Evolutionary conservation across 805 yeast species (phyloP).

Genomic region (Hyphopichia homilentoma): DNA sequence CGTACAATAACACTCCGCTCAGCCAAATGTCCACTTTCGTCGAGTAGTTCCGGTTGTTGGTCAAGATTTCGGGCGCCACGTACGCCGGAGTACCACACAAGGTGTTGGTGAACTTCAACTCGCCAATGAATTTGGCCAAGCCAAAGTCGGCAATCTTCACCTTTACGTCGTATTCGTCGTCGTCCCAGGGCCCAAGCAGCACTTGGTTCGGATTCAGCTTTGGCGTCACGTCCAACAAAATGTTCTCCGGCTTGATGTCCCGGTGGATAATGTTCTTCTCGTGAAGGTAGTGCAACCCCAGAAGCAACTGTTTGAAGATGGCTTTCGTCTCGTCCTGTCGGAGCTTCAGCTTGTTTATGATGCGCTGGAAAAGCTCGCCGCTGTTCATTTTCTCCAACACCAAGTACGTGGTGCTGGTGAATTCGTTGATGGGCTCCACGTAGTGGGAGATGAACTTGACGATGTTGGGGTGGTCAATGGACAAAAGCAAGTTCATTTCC

Average conservation of each 20-base stretch:
- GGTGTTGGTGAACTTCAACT: slow-evolving; percentile 68
- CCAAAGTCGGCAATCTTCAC: slow-evolving; percentile 88
- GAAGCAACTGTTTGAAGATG: slow-evolving; percentile 46
- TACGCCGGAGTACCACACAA: slow-evolving; percentile 86
- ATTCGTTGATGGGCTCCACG: slow-evolving; percentile 50
- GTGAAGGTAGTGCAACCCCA: slow-evolving; percentile 38
- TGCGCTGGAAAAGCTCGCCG: slow-evolving; percentile 73
- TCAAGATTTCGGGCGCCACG: slow-evolving; percentile 76
- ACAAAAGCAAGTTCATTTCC: slow-evolving; percentile 63
- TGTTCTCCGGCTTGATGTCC: slow-evolving; percentile 45
- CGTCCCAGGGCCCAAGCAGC: slow-evolving; percentile 55
- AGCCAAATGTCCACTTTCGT: slow-evolving; percentile 82
- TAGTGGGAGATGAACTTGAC: slow-evolving; percentile 61
- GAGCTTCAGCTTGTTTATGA: slow-evolving; percentile 59
- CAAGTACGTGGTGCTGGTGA: slow-evolving; percentile 51
- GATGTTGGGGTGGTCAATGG: slow-evolving; percentile 66
- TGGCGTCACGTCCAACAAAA: slow-evolving; percentile 48
- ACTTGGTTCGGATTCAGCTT: slow-evolving; percentile 20
- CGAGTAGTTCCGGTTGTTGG: slow-evolving; percentile 55
- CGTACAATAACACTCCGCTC: slow-evolving; percentile 72
- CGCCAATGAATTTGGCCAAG: slow-evolving; percentile 64
- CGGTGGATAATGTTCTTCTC: slow-evolving; percentile 40
- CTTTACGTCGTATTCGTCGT: slow-evolving; percentile 53
- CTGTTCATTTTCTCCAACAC: slow-evolving; percentile 71
- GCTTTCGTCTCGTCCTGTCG: slow-evolving; percentile 60